phyloP scores from a whole-genome alignment of 306 rosid species.

The Prunus salicina region DNA sequence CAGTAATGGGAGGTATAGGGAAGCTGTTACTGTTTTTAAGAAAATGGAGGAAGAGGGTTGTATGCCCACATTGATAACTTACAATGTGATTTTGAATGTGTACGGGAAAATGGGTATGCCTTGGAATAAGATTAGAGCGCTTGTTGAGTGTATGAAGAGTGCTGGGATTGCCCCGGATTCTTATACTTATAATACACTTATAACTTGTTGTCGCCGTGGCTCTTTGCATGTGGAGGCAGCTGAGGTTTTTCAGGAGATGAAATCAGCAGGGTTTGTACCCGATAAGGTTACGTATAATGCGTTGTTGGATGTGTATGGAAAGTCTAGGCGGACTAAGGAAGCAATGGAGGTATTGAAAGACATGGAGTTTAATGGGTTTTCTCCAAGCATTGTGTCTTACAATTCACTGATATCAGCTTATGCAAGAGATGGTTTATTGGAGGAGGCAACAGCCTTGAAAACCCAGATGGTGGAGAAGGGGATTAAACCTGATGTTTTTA shows the following conservation, averaged over 20 bases:
- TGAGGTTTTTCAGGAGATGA: conserved; percentile 56
- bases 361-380: conserved; percentile 70
- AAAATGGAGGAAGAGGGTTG: conserved; percentile 77
- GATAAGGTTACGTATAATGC: conserved; percentile 85
- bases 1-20: conserved; percentile 62
- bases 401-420: conserved; percentile 81
- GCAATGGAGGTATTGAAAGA: conserved; percentile 77
- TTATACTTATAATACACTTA: conserved; percentile 80
- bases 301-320: conserved; percentile 86
- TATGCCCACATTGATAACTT: conserved; percentile 68
- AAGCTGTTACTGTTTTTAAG: conserved; percentile 60
- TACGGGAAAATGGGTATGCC: conserved; percentile 95
- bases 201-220: conserved; percentile 72
- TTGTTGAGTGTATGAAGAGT: conserved; percentile 54
- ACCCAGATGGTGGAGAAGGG: conserved; percentile 71
- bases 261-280: conserved; percentile 51
- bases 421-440: conserved; percentile 77
- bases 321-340: conserved; percentile 71
- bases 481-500: conserved; percentile 76
- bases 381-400: conserved; percentile 60
- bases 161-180: conserved; percentile 68
- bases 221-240: conserved; percentile 72
- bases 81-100: conserved; percentile 70
- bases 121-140: conserved; percentile 58
- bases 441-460: conserved; percentile 60